These are phyloP conservation scores for Mucor sp. DNA, from an alignment of 371 early-diverging fungal genomes.

Conservation along the genomic window DNA sequence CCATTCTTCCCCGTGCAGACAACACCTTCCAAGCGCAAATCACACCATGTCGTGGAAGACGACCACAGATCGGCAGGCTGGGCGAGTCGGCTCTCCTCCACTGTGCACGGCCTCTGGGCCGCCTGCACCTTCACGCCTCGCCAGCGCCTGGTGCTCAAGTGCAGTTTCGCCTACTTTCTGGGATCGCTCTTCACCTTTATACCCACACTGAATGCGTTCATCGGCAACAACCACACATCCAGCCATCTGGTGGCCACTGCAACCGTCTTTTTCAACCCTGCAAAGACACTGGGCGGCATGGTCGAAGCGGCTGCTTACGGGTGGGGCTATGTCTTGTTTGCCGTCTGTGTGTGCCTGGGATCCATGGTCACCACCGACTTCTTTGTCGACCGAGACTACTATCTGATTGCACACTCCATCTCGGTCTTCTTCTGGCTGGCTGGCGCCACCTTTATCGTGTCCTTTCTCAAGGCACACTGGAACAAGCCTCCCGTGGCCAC, in stretches of 20 bases:
- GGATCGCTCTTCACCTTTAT: slow-evolving; percentile 67
- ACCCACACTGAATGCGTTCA: slow-evolving; percentile 50
- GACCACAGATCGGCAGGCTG: not conserved
- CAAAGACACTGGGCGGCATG: slow-evolving; percentile 68
- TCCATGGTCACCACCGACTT: slow-evolving; percentile 62
- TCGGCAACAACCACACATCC: slow-evolving; percentile 43
- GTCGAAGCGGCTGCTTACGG: slow-evolving; percentile 67
- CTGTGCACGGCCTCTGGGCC: not conserved
- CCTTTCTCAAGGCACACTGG: slow-evolving; percentile 64
- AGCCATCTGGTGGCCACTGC: slow-evolving; percentile 68
- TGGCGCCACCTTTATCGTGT: slow-evolving; percentile 58
- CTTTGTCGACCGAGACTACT: slow-evolving; percentile 50
- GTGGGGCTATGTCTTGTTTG: slow-evolving; percentile 57
- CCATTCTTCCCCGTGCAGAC: slow-evolving; percentile 34
- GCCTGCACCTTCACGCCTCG: slow-evolving; percentile 25
- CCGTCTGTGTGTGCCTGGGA: slow-evolving; percentile 49
- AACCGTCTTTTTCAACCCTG: slow-evolving; percentile 72
- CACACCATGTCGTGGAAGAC: slow-evolving; percentile 11
- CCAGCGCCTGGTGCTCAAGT: slow-evolving; percentile 58
- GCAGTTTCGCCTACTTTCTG: slow-evolving; percentile 63
- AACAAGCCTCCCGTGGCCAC: slow-evolving; percentile 66
- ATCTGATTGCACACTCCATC: slow-evolving; percentile 46
- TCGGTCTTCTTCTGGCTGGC: slow-evolving; percentile 61
- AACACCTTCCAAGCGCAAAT: not conserved
- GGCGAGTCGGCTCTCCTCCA: not conserved